Evolutionary conservation across 164 flowering plant genomes (phyloP), one percentile per base, ranked within the genome.

Genomic region (Dillenia turbinata): DNA sequence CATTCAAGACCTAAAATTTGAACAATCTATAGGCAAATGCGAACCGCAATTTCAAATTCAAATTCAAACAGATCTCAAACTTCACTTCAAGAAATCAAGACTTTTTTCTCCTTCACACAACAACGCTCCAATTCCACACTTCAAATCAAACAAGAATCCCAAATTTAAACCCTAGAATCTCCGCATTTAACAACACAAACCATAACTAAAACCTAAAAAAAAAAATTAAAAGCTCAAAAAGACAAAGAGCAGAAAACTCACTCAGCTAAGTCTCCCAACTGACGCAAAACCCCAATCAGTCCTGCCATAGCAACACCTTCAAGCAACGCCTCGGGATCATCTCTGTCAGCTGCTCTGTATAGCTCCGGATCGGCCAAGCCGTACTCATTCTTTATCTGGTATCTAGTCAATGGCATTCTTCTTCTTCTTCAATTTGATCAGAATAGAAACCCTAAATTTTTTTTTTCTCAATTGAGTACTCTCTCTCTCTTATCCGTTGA

Each of bases 251-350:
- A 47, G 40, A 33, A 54, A 44, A 81, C 92, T 76, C 24, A 95
- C 99, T 92, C 94, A 22, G 99, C 92, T 2, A 95, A 87, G 81
- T 95, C 99, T 4, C 99, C 99, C 51, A 95, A 78, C 84, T 95
- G 97, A 13, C 99, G 90, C 51, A 95, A 68, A 52, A 95, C 76
- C 40, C 99, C 99, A 17, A 92, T 92, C 22, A 95, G 92, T 54
- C 97, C 99, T 11, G 99, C 89, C 97, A 95, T 89, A 74, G 99
- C 96, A 45, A 95, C 94, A 24, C 92, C 99, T 79, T 95, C 99
- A 16, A 95, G 83, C 7, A 95, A 58, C 17, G 97, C 97, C 57
- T 95, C 97, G 15, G 99, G 97, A 72, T 95, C 99, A 84, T 92
- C 94, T 61, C 72, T 87, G 66, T 95, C 92, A 15, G 96, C 89